phyloP scores from a whole-genome alignment of 768 basidiomycete genomes.

The Serendipita indica region DNA sequence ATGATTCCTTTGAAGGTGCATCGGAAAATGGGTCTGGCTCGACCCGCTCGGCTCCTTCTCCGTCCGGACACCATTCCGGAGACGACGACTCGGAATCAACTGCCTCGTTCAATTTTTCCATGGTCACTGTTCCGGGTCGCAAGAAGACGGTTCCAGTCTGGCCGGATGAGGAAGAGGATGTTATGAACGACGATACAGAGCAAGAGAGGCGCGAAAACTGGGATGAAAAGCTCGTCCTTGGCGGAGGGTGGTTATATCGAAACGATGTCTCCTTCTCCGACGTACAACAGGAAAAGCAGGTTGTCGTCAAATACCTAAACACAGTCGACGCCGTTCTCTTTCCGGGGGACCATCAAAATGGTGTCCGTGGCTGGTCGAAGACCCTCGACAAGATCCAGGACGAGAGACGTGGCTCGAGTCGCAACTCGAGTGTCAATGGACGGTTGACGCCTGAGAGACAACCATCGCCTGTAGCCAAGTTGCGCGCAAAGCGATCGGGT shows the following conservation, averaged over 20 bases:
- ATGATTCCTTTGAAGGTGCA: slow-evolving; percentile 72
- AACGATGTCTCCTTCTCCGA: slow-evolving; percentile 44
- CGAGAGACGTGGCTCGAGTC: slow-evolving; percentile 21
- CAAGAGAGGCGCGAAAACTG: slow-evolving; percentile 51
- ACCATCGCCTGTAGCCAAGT: not conserved
- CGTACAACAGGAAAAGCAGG: slow-evolving; percentile 40
- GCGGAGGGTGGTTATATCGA: slow-evolving; percentile 69
- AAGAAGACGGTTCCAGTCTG: slow-evolving; percentile 58
- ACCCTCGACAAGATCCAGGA: slow-evolving; percentile 35
- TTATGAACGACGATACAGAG: slow-evolving; percentile 32
- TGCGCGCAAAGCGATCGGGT: slow-evolving; percentile 28
- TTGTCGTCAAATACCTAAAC: slow-evolving; percentile 49
- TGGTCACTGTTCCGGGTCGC: slow-evolving; percentile 53
- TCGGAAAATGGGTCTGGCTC: slow-evolving; percentile 44
- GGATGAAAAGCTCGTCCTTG: slow-evolving; percentile 69
- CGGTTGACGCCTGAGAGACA: not conserved
- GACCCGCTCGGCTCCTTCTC: slow-evolving; percentile 19
- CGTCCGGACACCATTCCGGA: slow-evolving; percentile 15
- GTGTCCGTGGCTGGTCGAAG: slow-evolving; percentile 29
- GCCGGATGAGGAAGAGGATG: slow-evolving; percentile 50
- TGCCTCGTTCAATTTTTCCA: slow-evolving; percentile 29
- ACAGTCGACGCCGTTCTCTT: slow-evolving; percentile 73
- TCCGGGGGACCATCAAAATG: slow-evolving; percentile 29
- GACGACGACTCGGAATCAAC: slow-evolving; percentile 27
- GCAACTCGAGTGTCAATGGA: not conserved